Conservation (phyloP, 2,329 filamentous ascomycete species). For the Hymenoscyphus fraxineus region DNA sequence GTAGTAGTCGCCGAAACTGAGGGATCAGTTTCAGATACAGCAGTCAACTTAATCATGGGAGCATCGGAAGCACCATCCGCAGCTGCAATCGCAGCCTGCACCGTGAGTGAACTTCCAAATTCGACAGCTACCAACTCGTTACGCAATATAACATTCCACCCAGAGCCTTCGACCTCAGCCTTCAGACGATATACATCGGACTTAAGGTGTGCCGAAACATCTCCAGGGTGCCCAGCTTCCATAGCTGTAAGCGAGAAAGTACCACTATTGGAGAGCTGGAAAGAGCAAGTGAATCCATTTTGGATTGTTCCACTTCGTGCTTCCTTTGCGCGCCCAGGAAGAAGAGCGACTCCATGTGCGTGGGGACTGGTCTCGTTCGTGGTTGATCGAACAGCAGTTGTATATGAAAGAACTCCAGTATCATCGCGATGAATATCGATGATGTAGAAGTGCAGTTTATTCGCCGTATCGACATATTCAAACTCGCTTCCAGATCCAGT, state of each 20-base stretch:
- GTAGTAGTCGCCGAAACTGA: not conserved
- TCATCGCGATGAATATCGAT: conserved; percentile 12
- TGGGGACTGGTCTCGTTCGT: conserved; percentile 6
- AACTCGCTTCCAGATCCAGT: conserved; percentile 18
- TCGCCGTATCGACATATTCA: conserved; percentile 16
- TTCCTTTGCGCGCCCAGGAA: not conserved
- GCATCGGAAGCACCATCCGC: not conserved
- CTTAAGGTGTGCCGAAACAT: conserved; percentile 14
- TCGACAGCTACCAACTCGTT: conserved; percentile 14
- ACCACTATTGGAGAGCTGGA: conserved; percentile 15
- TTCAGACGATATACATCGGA: conserved; percentile 16
- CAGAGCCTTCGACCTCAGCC: conserved; percentile 10
- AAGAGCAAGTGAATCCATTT: conserved; percentile 16
- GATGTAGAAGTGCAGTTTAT: conserved; percentile 19
- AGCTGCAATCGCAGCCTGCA: conserved; percentile 9
- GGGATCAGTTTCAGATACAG: conserved; percentile 13
- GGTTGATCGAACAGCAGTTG: conserved; percentile 12
- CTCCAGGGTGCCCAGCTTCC: conserved; percentile 6
- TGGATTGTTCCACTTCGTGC: not conserved
- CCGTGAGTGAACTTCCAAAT: conserved; percentile 3
- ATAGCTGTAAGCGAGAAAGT: not conserved
- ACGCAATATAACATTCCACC: conserved; percentile 17
- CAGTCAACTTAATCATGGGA: conserved; percentile 15
- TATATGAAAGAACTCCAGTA: conserved; percentile 16
- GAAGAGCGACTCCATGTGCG: conserved; percentile 10